Conservation (phyloP, 2,329 filamentous ascomycete species). For the Aspergillus carbonarius region DNA sequence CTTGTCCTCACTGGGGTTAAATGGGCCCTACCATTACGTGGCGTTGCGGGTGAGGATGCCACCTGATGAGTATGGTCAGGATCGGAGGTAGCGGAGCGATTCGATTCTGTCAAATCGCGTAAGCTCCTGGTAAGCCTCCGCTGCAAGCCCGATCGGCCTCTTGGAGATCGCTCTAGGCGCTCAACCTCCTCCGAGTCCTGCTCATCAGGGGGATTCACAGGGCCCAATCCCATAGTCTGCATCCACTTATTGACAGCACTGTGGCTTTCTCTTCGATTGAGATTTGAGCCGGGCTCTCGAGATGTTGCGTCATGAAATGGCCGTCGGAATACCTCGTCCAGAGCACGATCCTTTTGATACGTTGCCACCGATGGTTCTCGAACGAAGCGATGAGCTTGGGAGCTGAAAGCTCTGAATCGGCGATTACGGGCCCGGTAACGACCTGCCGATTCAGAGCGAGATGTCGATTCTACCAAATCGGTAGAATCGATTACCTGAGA, state of each 20-base stretch:
- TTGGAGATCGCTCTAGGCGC: slow-evolving; percentile 54
- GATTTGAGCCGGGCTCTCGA: slow-evolving; percentile 56
- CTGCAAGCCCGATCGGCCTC: slow-evolving; percentile 52
- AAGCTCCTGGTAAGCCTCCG: slow-evolving; percentile 24
- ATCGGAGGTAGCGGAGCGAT: slow-evolving; percentile 58
- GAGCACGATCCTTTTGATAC: slow-evolving; percentile 81
- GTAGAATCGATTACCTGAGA: slow-evolving; percentile 76
- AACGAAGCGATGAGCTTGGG: slow-evolving; percentile 59
- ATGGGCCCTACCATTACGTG: slow-evolving; percentile 31
- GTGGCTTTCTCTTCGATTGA: slow-evolving; percentile 69
- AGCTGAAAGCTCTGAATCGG: slow-evolving; percentile 69
- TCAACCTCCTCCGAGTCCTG: slow-evolving; percentile 60
- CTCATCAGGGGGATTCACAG: slow-evolving; percentile 58
- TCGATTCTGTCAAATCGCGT: slow-evolving; percentile 52
- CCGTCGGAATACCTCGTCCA: slow-evolving; percentile 86
- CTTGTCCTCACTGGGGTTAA: slow-evolving; percentile 36
- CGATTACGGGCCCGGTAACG: slow-evolving; percentile 60
- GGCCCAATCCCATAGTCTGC: slow-evolving; percentile 62
- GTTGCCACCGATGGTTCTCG: slow-evolving; percentile 86
- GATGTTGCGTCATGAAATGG: slow-evolving; percentile 63
- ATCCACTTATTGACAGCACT: slow-evolving; percentile 90
- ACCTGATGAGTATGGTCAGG: slow-evolving; percentile 49
- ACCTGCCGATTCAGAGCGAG: slow-evolving; percentile 50
- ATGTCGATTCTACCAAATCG: slow-evolving; percentile 75
- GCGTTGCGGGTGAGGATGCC: slow-evolving; percentile 35